Evolutionary conservation across 768 basidiomycete species (phyloP), one percentile per base, ranked within the genome.

Genomic region (Rhizopogon roseolus): DNA sequence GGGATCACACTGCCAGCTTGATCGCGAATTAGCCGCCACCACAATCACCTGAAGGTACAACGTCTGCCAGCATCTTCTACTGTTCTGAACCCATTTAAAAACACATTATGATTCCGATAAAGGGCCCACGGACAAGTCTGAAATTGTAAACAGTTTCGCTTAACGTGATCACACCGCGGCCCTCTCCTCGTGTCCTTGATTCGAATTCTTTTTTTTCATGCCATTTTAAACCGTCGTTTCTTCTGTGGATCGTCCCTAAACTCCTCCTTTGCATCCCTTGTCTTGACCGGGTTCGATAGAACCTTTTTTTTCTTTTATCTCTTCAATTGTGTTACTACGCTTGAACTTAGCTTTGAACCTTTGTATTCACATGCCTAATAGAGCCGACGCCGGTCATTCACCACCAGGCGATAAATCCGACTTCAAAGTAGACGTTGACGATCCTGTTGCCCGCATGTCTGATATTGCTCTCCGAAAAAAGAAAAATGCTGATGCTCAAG

Each of bases 401-500:
- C 65, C 63, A 53, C 67, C 65, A 71, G 75, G 66, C 66, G 71
- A 60, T 57, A 69, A 66, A 56, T 62, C 69, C 53, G 67, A 71
- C 39, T 64, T 61, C 67, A 71, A 75, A 60, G 56, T 67, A 51
- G 71, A 73, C 63, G 2, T 68, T 43, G 68, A 70, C 67, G 64
- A 67, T 62, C 56, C 68, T 34, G 36, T 55, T 27, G 62, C 74
- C 42, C 78, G 79, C 57, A 66, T 84, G 66, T 77, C 84, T 59
- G 86, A 88, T 68, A 79, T 86, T 11, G 84, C 85, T 34, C 76
- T 88, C 62, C 75, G 89, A 59, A 90, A 90, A 75, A 90, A 89
- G 77, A 93, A 93, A 74, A 93, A 93, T 62, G 90, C 90, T 36
- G 88, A 91, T 65, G 90, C 90, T 2, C 90, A 93, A 71, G 90